phyloP scores from a whole-genome alignment of 352 stramenopile genomes.

The Pythium rishiriense region DNA sequence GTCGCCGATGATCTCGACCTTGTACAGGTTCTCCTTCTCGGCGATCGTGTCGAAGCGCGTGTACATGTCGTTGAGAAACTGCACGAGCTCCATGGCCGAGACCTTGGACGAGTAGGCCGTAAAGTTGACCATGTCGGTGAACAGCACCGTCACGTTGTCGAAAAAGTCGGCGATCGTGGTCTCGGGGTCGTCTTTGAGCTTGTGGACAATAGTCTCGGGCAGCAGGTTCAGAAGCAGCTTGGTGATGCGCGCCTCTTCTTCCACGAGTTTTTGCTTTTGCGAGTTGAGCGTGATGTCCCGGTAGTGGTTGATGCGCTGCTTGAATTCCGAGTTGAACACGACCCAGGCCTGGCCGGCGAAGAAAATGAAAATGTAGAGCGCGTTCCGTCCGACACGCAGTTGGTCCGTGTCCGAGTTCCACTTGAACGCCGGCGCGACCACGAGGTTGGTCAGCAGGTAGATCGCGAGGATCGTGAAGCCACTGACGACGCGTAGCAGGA shows the following conservation, averaged over 20 bases:
- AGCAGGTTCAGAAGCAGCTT: constrained; percentile 80
- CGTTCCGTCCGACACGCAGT: constrained; percentile 61
- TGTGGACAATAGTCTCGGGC: constrained; percentile 83
- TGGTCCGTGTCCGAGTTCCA: constrained; percentile 45
- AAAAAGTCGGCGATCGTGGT: constrained; percentile 85
- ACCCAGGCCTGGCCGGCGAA: constrained; percentile 76
- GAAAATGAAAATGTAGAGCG: constrained; percentile 85
- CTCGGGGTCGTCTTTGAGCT: constrained; percentile 78
- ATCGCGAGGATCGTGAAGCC: constrained; percentile 64
- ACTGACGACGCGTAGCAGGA: constrained; percentile 56
- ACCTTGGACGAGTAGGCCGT: constrained; percentile 81
- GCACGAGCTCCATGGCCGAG: constrained; percentile 82
- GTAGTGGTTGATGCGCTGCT: constrained; percentile 88
- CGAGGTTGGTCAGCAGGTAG: constrained; percentile 65
- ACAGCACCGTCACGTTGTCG: constrained; percentile 83
- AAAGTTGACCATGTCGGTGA: constrained; percentile 89
- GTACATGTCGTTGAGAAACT: constrained; percentile 90
- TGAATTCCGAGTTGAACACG: constrained; percentile 87
- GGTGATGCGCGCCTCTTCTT: constrained; percentile 77
- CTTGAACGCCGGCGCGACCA: constrained; percentile 46
- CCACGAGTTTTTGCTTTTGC: constrained; percentile 82
- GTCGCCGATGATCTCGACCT: constrained; percentile 90
- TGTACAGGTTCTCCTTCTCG: constrained; percentile 87
- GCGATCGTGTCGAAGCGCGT: constrained; percentile 85
- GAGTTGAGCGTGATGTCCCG: constrained; percentile 80